phyloP scores from a whole-genome alignment of 2,329 filamentous ascomycete genomes.

The Pezicula rhizophila region DNA sequence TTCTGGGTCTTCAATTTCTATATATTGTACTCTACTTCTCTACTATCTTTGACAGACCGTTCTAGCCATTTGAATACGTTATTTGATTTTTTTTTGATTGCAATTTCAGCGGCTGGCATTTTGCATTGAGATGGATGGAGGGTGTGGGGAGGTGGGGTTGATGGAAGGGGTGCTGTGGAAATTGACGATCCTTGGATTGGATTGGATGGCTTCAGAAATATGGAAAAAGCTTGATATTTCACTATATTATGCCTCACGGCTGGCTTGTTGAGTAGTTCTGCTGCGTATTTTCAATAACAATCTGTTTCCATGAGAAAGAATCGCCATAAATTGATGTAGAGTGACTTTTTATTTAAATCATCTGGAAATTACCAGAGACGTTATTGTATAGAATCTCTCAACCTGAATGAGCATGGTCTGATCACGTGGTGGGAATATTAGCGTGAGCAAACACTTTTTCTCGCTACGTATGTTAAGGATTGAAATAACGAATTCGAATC shows the following conservation, averaged over 20 bases:
- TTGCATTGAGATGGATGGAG: not conserved
- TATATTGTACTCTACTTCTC: not conserved
- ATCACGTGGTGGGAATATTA: no score
- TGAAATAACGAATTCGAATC: constrained; percentile 10
- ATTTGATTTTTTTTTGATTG: no score
- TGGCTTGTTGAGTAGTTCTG: constrained; percentile 17
- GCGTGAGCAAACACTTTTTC: no score
- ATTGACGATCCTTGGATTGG: not conserved
- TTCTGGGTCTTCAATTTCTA: constrained; percentile 3
- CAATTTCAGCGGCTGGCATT: no score
- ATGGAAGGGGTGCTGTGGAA: constrained; percentile 2
- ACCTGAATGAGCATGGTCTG: no score
- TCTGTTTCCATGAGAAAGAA: constrained; percentile 1
- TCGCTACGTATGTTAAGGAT: constrained; percentile 8
- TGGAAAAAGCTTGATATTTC: constrained; percentile 11
- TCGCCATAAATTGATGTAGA: not conserved
- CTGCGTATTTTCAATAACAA: not conserved
- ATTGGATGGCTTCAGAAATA: constrained; percentile 1
- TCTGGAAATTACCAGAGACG: no score
- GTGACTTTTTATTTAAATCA: no score
- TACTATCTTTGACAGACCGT: not conserved
- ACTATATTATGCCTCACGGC: constrained; percentile 24
- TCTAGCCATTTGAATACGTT: not conserved
- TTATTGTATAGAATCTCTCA: no score
- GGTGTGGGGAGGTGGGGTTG: not conserved